Base-by-base conservation (phyloP, 2,329 filamentous ascomycete genomes). In the Drechslerella coelobrocha region DNA sequence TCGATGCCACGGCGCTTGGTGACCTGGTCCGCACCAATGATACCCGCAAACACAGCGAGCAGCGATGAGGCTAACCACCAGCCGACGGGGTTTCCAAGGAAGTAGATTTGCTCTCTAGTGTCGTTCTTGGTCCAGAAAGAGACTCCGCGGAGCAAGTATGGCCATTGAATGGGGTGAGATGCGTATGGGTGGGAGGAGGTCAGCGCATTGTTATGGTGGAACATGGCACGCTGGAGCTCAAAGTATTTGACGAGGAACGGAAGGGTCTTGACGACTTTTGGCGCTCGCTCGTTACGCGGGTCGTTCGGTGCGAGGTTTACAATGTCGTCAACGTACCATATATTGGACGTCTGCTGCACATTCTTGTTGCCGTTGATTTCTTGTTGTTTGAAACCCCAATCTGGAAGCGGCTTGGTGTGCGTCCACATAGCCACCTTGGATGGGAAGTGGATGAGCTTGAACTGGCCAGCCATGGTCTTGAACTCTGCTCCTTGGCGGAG, bases 331-430 rank as follows among this genome's bases (percentile, higher is more conserved):
- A 92, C 89, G 75, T 89, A 88, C 94, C 94, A 99, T 72, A 96
- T 84, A 78, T 99, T 99, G 78, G 91, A 96, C 78, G 89, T 88
- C 73, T 93, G 90, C 26, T 87, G 83, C 59, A 95, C 82, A 78
- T 96, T 95, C 85, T 99, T 99, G 84, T 99, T 99, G 69, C 94
- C 94, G 79, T 99, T 99, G 83, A 99, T 97, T 79, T 99, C 94
- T 77, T 96, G 93, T 80, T 99, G 94, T 79, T 95, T 94, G 82
- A 90, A 93, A 24, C 85, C 94, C 94, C 94, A 99, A 2, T 99
- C 94, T 2, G 94, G 94, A n/a, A 99, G 86, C 53, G 94, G 91
- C 68, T 88, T 94, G 34, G 89, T 89, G 79, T 97, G 93, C 26
- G 94, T 99, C 94, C 94, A 99, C 93, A 99, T 96, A 74, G 94